Evolutionary conservation across 176 grass and related monocot genomes (phyloP).

Genomic region (Cenchrus americanus): DNA sequence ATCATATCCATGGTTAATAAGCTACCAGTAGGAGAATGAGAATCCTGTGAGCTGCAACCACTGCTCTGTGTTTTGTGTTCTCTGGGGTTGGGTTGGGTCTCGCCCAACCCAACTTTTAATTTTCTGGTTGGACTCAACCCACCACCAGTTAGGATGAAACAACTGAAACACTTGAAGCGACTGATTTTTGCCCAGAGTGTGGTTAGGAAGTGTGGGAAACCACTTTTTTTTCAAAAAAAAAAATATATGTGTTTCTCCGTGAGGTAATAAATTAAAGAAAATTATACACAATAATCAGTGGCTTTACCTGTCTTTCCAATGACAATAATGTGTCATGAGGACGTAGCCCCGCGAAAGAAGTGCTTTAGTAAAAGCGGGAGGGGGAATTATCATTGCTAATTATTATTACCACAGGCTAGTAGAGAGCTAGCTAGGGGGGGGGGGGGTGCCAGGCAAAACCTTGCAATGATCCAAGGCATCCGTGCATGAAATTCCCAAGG

Average conservation of each 20-base stretch:
- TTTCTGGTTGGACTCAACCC: conserved; percentile 14
- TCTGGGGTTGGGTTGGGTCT: conserved; percentile 22
- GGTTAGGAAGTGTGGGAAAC: too few relatives aligned
- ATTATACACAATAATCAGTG: not conserved
- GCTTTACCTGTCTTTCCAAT: not conserved
- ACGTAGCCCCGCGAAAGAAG: conserved; percentile 12
- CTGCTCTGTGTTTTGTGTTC: not conserved
- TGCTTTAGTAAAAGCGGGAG: conserved; percentile 25
- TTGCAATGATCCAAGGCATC: conserved; percentile 60
- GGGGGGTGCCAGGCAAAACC: not conserved
- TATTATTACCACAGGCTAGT: conserved; percentile 28
- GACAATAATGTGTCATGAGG: conserved; percentile 26
- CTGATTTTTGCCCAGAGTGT: too few relatives aligned
- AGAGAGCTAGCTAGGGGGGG: too few relatives aligned
- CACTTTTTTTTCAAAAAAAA: too few relatives aligned
- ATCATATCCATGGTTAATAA: conserved; percentile 27
- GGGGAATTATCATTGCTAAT: conserved; percentile 38
- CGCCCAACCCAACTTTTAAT: conserved; percentile 7
- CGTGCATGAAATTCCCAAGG: conserved; percentile 9
- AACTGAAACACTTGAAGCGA: not conserved
- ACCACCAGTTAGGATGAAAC: not conserved
- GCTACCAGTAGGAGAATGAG: not conserved
- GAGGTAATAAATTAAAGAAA: not conserved
- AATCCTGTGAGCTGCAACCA: conserved; percentile 26
- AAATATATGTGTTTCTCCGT: not conserved